Evolutionary conservation across 1,139 yeast species (phyloP), one percentile per base, ranked within the genome.

Genomic region (Lodderomyces metapsilosis): DNA sequence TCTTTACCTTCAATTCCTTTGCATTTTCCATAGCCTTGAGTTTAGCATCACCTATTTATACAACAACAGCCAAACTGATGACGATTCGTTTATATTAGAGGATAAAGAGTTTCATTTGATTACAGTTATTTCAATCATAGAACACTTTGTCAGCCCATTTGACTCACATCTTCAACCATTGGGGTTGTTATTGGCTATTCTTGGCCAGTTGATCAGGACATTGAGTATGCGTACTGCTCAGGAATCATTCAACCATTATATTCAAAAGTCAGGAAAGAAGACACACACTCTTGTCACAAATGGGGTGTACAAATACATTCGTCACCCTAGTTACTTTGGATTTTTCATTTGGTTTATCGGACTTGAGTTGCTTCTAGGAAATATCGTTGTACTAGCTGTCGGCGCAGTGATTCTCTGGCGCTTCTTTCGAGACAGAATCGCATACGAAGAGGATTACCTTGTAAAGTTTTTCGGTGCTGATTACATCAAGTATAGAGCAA

Each of bases 291-390:
- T 92, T 36, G 82, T 92, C 9, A 86, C 88, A 0, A 51, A 64
- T 6, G 98, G 98, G 0, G 68, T 92, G 3, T 92, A 92, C 61
- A 47, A 69, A 1, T 49, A 64, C 15, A 64, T 78, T 8, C 73
- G 98, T 45, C 98, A 92, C 59, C 98, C 98, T 9, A 84, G 95
- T 39, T 92, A 92, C 62, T 76, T 82, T 43, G 98, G 98, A 1
- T 92, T 86, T 59, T 91, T 83, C 57, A 82, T 88, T 78, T 94
- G 98, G 97, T 92, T 94, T 21, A 54, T 91, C 3, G 98, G 98
- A 0, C 72, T 89, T 2, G 95, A 92, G 58, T 32, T 91, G 40
- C 55, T 84, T 49, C 62, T 91, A 44, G 66, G 80, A 38, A 92
- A 89, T 60, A 43, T 58, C 33, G 35, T 68, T 1, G 46, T 62